Percentiles rank a stretch among this genome's conserved stretches.
These are phyloP conservation scores for Fagopyrum esculentum DNA, from an alignment of 148 eudicot genomes.

Conservation along the genomic window DNA sequence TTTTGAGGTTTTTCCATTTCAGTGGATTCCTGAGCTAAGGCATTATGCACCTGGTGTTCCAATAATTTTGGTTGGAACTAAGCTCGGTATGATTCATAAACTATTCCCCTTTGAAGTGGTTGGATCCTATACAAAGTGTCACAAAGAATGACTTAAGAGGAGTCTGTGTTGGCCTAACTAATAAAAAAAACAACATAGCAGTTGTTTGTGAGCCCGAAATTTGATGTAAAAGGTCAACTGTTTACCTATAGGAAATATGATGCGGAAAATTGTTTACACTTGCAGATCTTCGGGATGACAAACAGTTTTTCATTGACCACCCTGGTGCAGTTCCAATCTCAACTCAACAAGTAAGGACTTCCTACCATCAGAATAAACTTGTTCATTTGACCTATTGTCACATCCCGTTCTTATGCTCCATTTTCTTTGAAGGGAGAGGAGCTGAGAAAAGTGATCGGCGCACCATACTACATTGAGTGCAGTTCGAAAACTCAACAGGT, in stretches of 20 bases:
- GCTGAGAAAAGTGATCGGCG: conserved; percentile 58
- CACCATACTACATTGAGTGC: conserved; percentile 71
- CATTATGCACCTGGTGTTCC: conserved; percentile 89
- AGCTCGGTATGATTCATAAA: conserved; percentile 44
- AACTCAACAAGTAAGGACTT: conserved; percentile 53
- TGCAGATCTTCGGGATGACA: conserved; percentile 84
- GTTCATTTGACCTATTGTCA: not conserved
- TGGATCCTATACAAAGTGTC: not conserved
- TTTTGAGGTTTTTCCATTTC: conserved; percentile 19
- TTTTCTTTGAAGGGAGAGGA: conserved; percentile 55
- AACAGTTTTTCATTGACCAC: conserved; percentile 66
- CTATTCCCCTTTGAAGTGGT: not conserved
- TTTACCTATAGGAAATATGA: not conserved
- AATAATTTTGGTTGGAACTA: conserved; percentile 80
- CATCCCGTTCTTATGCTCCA: not conserved
- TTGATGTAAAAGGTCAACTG: not conserved
- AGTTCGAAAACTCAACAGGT: conserved; percentile 88
- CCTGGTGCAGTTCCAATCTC: conserved; percentile 77
- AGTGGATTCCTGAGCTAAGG: conserved; percentile 89
- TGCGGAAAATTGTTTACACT: not conserved
- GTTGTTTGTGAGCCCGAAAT: not conserved
- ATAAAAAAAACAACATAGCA: not conserved
- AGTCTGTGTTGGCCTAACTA: not conserved
- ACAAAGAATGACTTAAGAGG: not conserved
- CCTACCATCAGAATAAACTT: not conserved